Percentiles rank a stretch among this genome's conserved stretches.
phyloP scores from a whole-genome alignment of 768 basidiomycete species.

The Kwoniella botswanensis region DNA sequence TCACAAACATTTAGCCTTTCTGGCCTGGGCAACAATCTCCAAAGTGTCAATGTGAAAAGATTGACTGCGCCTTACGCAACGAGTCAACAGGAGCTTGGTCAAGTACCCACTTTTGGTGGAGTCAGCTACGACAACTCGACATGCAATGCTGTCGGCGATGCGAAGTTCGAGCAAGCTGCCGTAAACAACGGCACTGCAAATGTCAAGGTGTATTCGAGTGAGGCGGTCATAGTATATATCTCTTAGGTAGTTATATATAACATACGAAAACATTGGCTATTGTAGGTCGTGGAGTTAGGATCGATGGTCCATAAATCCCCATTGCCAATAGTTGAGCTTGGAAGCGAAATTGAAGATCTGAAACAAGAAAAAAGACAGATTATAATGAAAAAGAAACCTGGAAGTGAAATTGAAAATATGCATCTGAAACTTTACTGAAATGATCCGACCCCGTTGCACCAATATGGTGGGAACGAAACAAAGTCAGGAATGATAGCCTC shows the following conservation, averaged over 20 bases:
- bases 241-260: background rate
- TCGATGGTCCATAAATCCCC: too few species aligned
- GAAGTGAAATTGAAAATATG: too few species aligned
- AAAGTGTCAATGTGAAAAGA: slow-evolving; percentile 49
- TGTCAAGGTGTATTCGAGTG: slow-evolving; percentile 58
- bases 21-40: slow-evolving; percentile 37
- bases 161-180: slow-evolving; percentile 48
- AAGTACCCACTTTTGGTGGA: slow-evolving; percentile 59
- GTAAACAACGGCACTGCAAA: slow-evolving; percentile 46
- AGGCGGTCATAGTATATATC: slow-evolving; percentile 57
- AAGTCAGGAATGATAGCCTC: too few species aligned
- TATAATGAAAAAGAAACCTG: too few species aligned
- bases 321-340: too few species aligned
- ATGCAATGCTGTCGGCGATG: slow-evolving; percentile 51
- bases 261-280: too few species aligned
- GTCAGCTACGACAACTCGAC: slow-evolving; percentile 50
- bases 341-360: too few species aligned
- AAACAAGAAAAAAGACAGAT: too few species aligned
- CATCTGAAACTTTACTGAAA: too few species aligned
- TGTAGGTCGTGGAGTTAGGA: too few species aligned
- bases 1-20: slow-evolving; percentile 52
- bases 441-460: too few species aligned
- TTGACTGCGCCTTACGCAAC: slow-evolving; percentile 59
- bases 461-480: too few species aligned
- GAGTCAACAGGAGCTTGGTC: slow-evolving; percentile 56